These are phyloP conservation scores for Astrephomene gubernaculifera DNA, from an alignment of 139 green algal genomes.

Conservation along the genomic window DNA sequence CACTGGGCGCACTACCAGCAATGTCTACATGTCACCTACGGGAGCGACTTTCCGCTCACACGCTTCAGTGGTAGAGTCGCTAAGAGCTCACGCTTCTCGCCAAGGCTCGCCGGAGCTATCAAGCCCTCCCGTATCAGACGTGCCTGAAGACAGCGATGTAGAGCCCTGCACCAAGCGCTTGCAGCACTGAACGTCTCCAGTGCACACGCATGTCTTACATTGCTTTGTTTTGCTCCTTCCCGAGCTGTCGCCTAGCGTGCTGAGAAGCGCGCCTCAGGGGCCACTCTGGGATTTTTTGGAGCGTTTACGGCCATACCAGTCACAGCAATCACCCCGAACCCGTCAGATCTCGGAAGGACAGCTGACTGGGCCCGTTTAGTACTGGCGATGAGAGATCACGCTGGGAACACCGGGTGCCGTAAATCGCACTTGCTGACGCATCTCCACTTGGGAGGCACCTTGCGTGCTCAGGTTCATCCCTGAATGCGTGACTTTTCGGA, in stretches of 20 bases:
- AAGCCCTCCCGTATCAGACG: not conserved
- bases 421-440: conserved; percentile 1
- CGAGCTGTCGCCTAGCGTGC: conserved; percentile 30
- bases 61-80: not conserved
- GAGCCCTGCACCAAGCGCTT: conserved; percentile 2
- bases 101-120: not conserved
- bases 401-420: conserved; percentile 23
- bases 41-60: conserved; percentile 15
- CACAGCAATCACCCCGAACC: not conserved
- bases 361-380: conserved; percentile 17
- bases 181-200: not conserved
- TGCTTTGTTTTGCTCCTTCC: not conserved
- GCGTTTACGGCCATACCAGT: conserved; percentile 23
- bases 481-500: not conserved
- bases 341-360: not conserved
- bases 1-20: conserved; percentile 13
- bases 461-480: conserved; percentile 18
- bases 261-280: conserved; percentile 16
- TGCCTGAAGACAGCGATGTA: not conserved
- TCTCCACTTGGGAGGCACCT: conserved; percentile 18
- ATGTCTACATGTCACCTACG: conserved; percentile 15
- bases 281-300: not conserved
- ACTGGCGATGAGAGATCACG: conserved; percentile 30
- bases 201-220: not conserved
- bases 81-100: not conserved